Evolutionary conservation across 2,329 filamentous ascomycete genomes (phyloP), one percentile per base, ranked within the genome.

Genomic region (Fusarium marasasianum): DNA sequence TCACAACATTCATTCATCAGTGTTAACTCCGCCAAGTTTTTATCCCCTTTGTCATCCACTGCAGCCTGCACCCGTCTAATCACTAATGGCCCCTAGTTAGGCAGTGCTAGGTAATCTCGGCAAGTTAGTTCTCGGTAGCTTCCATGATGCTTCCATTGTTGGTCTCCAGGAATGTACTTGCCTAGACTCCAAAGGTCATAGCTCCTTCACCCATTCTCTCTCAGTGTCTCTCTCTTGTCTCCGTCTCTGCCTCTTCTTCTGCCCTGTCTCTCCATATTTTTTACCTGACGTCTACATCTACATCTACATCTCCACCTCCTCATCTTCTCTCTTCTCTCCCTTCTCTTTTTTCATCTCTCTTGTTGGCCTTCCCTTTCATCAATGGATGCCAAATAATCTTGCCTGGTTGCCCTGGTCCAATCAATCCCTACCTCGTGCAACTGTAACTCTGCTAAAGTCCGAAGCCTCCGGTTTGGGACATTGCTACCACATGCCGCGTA

Each of bases 401-500:
- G 57, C 64, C 40, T 48, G 37, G 54, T 45, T 31, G 44, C 65
- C 58, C 63, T 41, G 24, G 54, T 68, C 64, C 58, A 37, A 40
- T 44, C 45, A 69, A 69, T 41, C 62, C 64, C 54, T 63, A 54
- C 71, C 67, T 63, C 26, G 50, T 62, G 26, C 68, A 40, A 63
- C 65, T 62, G 26, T 63, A 43, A 63, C 66, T 69, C 51, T 65
- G 38, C 55, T 60, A 47, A 51, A 51, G 45, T 37, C 63, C 45
- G 71, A 60, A 56, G 54, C 47, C 58, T 74, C 71, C 71, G 62
- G 64, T 50, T 43, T 62, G 66, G 66, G 59, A 66, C 43, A 55
- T 59, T 38, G 47, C 51, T 70, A 31, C 54, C 67, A 68, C 61
- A 80, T 80, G 78, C 72, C 75, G 71, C 77, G 75, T 61, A 67